Conservation (phyloP, 306 rosid species). For the Delonix regia region DNA sequence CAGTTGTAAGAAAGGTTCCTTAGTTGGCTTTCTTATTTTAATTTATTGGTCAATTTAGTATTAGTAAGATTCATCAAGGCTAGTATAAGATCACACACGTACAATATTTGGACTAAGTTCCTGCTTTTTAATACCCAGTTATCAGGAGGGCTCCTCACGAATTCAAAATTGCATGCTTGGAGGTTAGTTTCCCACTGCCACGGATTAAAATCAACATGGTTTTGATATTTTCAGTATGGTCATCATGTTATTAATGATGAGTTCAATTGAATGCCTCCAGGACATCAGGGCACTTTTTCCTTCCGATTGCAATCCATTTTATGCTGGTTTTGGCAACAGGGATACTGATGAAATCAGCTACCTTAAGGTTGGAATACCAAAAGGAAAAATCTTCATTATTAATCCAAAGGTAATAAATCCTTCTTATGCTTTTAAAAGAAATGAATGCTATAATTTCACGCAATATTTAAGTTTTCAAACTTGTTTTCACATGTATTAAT, state of each 20-base stretch:
- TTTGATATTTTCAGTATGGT: slow-evolving; percentile 21
- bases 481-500: slow-evolving; percentile 32
- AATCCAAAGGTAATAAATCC: slow-evolving; percentile 78
- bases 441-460: slow-evolving; percentile 15
- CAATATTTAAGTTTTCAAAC: slow-evolving; percentile 17
- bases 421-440: slow-evolving; percentile 12
- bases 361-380: slow-evolving; percentile 87
- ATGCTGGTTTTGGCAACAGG: slow-evolving; percentile 98
- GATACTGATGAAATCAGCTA: slow-evolving; percentile 93
- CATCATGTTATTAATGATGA: slow-evolving; percentile 19
- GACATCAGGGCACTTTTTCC: slow-evolving; percentile 86
- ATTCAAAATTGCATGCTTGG: slow-evolving; percentile 93
- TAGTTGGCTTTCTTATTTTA: too few relatives aligned
- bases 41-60: neutral
- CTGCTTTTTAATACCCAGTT: slow-evolving; percentile 55
- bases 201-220: slow-evolving; percentile 21
- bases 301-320: slow-evolving; percentile 88
- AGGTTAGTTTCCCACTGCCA: slow-evolving; percentile 59
- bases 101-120: slow-evolving; percentile 28
- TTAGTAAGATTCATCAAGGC: neutral
- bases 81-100: neutral
- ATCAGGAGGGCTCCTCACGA: slow-evolving; percentile 97
- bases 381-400: slow-evolving; percentile 83
- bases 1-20: slow-evolving; percentile 5
- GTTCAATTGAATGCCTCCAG: slow-evolving; percentile 50